Base-by-base conservation (phyloP, 225 moss, liverwort and hornwort species). In the Thuidium tamariscinum region DNA sequence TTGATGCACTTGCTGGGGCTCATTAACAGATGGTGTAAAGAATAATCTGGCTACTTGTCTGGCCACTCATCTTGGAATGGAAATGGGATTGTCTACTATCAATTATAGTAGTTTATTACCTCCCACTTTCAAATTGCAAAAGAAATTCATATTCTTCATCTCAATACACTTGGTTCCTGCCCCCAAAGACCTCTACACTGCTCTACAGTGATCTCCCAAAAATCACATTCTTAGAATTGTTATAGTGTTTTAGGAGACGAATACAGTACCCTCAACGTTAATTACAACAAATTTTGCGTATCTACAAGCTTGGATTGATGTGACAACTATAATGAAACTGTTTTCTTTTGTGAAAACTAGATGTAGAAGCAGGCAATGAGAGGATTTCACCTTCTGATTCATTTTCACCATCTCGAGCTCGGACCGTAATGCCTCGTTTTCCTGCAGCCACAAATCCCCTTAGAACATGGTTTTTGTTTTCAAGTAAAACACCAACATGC, bases 321-420 rank as follows among this genome's bases (percentile, higher is more conserved):
- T 59, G 82, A 78, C 34, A 36, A 16, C 25, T 26, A 56, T 17
- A 66, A 48, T 57, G 32, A n/a, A n/a, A n/a, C 64, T 65, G 42
- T 29, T 8, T 70, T 30, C 23, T 66, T 51, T 68, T 17, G 62
- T 30, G 75, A 36, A 52, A 85, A 52, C 26, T 68, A 54, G 15
- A 83, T 83, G 34, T 37, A 57, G 55, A 75, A 75, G 67, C 14
- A 41, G 25, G 52, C 6, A 78, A 78, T 74, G 34, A 51, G 66
- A 61, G 60, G 17, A 60, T 73, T 77, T 89, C 82, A 97, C 97
- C 97, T 97, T 97, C 79, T 97, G 97, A 86, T 96, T 97, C 68
- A 97, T 83, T 92, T 94, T 97, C 89, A 97, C 70, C 84, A 93
- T 94, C 46, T 97, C 97, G 18, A 97, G 56, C 88, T 97, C 97